Conservation (phyloP, 73 alveolate genomes). For the Durusdinium trenchii region DNA sequence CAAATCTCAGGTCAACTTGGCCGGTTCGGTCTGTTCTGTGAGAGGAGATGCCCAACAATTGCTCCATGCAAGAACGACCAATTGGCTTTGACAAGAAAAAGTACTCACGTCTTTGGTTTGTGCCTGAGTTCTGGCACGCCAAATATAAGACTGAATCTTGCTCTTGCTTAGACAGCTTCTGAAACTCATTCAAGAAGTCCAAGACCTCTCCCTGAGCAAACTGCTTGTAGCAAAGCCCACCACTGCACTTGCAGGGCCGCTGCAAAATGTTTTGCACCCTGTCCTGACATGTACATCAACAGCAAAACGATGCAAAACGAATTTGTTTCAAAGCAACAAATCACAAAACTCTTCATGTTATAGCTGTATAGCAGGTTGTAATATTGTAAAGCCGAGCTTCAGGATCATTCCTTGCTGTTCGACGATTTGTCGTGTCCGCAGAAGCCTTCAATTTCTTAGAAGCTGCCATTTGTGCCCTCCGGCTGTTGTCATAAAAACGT, state of each 20-base stretch:
- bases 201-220: background rate
- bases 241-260: background rate
- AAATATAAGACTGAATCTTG: conserved; percentile 32
- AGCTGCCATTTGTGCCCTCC: conserved; percentile 21
- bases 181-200: background rate
- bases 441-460: background rate
- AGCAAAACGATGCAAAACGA: background rate
- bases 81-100: background rate
- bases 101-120: background rate
- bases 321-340: too few relatives aligned
- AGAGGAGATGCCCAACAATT: background rate
- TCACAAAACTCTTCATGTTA: background rate
- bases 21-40: conserved; percentile 14
- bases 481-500: background rate
- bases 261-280: background rate
- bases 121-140: background rate
- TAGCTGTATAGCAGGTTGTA: background rate
- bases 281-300: background rate
- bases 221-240: background rate
- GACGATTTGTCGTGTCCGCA: background rate
- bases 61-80: background rate
- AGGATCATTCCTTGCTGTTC: background rate
- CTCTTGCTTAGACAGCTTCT: background rate
- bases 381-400: background rate
- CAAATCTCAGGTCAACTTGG: background rate